Conservation (phyloP, 352 stramenopile species). For the Thalassiosira hispida region DNA sequence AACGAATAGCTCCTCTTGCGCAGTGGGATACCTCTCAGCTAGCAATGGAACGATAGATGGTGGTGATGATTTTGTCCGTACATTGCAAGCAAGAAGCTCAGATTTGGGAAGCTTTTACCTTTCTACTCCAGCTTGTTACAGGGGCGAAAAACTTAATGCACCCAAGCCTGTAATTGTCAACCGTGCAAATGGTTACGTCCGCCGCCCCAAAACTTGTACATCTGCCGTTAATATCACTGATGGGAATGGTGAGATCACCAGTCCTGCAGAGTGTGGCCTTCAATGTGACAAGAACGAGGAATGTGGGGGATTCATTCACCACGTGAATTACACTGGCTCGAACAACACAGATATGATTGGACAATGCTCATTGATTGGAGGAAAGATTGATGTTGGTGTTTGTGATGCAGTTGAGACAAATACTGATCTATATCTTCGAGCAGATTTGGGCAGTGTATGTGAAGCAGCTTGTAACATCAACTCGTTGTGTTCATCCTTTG, state of each 20-base stretch:
- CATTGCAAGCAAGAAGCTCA: constrained; percentile 11
- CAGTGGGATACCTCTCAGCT: constrained; percentile 2
- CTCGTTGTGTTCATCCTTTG: constrained; percentile 17
- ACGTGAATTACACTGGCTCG: constrained; percentile 18
- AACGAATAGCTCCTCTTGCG: constrained; percentile 3
- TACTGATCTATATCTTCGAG: constrained; percentile 11
- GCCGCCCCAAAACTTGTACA: constrained; percentile 1
- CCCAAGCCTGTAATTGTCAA: neutral
- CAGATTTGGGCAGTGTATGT: constrained; percentile 14
- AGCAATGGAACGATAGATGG: too few species aligned
- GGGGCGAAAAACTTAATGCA: constrained; percentile 2
- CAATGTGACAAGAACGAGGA: neutral
- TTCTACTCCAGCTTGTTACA: constrained; percentile 12
- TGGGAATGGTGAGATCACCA: neutral
- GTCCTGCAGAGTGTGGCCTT: constrained; percentile 17
- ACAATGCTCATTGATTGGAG: constrained; percentile 3
- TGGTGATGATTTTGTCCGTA: neutral
- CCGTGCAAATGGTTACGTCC: constrained; percentile 2
- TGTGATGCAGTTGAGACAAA: constrained; percentile 23
- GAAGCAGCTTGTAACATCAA: constrained; percentile 19
- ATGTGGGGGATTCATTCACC: constrained; percentile 12
- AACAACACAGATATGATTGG: constrained; percentile 13
- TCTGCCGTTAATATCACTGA: neutral
- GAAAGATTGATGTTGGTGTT: constrained; percentile 1
- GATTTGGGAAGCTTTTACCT: constrained; percentile 9